Conservation (phyloP, 2,329 filamentous ascomycete genomes). For the Fusarium robinianum region DNA sequence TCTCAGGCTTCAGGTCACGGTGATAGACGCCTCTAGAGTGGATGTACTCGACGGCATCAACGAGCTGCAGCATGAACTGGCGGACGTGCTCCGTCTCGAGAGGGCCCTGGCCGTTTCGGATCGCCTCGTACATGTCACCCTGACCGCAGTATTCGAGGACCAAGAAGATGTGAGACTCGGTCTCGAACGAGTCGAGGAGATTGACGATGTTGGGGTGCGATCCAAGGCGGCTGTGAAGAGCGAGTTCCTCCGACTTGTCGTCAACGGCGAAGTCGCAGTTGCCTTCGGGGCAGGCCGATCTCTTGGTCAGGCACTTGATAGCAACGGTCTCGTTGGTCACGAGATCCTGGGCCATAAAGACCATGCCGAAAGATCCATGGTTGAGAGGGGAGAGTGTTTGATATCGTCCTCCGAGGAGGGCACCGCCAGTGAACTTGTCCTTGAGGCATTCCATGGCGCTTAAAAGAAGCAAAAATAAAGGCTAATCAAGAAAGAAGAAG, state of each 20-base stretch:
- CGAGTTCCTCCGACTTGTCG: conserved; percentile 79
- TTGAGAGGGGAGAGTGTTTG: conserved; percentile 92
- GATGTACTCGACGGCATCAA: conserved; percentile 87
- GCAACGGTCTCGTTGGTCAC: conserved; percentile 80
- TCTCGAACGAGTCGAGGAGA: conserved; percentile 88
- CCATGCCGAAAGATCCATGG: conserved; percentile 98
- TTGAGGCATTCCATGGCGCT: conserved; percentile 78
- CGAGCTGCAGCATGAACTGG: conserved; percentile 93
- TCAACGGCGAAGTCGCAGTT: conserved; percentile 73
- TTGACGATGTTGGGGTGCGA: conserved; percentile 93
- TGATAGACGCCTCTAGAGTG: conserved; percentile 92
- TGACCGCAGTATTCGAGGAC: conserved; percentile 95
- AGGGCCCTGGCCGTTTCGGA: conserved; percentile 84
- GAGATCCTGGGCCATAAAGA: conserved; percentile 87
- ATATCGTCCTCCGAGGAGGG: conserved; percentile 86
- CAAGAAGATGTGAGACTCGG: conserved; percentile 84
- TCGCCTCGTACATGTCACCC: conserved; percentile 96
- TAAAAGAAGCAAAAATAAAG: conserved; percentile 21
- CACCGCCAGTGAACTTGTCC: conserved; percentile 77
- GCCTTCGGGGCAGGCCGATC: conserved; percentile 62
- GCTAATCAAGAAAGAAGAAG: conserved; percentile 22
- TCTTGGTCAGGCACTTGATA: conserved; percentile 95
- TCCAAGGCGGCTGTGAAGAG: conserved; percentile 78
- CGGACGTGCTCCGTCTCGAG: conserved; percentile 95
- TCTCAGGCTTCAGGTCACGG: conserved; percentile 98